A percentile compares a stretch with the other conserved stretches of the same genome.
phyloP scores from a whole-genome alignment of 768 basidiomycete species.

The Mycena rosella region DNA sequence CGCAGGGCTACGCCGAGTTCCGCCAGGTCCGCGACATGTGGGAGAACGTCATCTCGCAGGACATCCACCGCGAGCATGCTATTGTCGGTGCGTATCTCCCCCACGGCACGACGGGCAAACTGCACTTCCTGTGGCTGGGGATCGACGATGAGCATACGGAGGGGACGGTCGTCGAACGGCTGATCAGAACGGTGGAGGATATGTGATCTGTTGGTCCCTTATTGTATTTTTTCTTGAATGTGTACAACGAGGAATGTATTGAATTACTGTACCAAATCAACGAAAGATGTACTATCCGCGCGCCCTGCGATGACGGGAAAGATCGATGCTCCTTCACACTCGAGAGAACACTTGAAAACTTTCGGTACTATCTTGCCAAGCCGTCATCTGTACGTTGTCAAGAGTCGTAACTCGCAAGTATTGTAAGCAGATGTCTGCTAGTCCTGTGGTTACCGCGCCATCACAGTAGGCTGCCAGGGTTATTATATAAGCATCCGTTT shows the following conservation, averaged over 20 bases:
- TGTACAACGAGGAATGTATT: neutral
- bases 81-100: conserved; percentile 31
- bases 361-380: no score
- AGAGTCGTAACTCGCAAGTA: no score
- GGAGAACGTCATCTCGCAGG: conserved; percentile 31
- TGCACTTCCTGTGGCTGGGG: conserved; percentile 33
- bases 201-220: neutral
- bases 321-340: no score
- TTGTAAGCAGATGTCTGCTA: no score
- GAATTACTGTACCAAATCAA: neutral
- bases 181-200: conserved; percentile 29
- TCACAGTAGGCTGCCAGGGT: no score
- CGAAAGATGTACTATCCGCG: no score
- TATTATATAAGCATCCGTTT: no score
- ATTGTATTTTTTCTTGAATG: neutral
- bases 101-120: conserved; percentile 17
- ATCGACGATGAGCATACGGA: conserved; percentile 5
- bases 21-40: conserved; percentile 27
- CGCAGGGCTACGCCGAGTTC: conserved; percentile 30
- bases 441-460: no score
- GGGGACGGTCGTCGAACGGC: conserved; percentile 26
- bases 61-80: conserved; percentile 29
- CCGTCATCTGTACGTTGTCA: no score
- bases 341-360: no score
- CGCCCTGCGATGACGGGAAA: no score